phyloP scores from a whole-genome alignment of 169 alveolate species.

The Blepharisma undulans region DNA sequence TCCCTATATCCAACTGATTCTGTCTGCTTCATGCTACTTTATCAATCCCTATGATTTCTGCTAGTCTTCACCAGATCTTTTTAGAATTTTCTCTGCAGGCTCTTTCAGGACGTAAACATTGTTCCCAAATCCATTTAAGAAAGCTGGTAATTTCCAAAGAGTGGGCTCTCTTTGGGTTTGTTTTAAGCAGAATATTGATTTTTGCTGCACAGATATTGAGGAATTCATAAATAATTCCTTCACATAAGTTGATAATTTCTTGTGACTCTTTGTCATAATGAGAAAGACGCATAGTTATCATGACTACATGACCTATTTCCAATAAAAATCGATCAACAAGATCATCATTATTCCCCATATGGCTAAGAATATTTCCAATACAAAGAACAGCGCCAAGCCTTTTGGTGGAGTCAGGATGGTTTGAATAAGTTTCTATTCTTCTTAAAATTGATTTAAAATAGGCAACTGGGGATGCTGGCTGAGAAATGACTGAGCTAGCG shows the following conservation, averaged over 20 bases:
- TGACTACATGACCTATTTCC: constrained; percentile 41
- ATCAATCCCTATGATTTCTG: background rate
- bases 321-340: constrained; percentile 45
- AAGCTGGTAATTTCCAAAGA: constrained; percentile 35
- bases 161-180: constrained; percentile 39
- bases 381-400: constrained; percentile 68
- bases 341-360: constrained; percentile 37
- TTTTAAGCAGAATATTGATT: background rate
- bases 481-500: constrained; percentile 61
- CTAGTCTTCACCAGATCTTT: constrained; percentile 45
- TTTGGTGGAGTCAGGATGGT: constrained; percentile 80
- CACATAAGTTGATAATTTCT: constrained; percentile 42
- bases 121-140: constrained; percentile 44
- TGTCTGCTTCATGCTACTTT: background rate
- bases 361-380: constrained; percentile 44
- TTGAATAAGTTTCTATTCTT: constrained; percentile 72
- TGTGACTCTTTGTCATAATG: constrained; percentile 35
- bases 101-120: constrained; percentile 44
- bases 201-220: background rate
- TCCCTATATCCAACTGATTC: background rate
- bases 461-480: constrained; percentile 49
- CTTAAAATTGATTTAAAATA: constrained; percentile 73
- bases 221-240: constrained; percentile 8
- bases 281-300: background rate
- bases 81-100: constrained; percentile 39